Percentiles rank a stretch among this genome's conserved stretches.
These are phyloP conservation scores for Elaeagnus macrophylla DNA, from an alignment of 306 rosid species.

Conservation along the genomic window DNA sequence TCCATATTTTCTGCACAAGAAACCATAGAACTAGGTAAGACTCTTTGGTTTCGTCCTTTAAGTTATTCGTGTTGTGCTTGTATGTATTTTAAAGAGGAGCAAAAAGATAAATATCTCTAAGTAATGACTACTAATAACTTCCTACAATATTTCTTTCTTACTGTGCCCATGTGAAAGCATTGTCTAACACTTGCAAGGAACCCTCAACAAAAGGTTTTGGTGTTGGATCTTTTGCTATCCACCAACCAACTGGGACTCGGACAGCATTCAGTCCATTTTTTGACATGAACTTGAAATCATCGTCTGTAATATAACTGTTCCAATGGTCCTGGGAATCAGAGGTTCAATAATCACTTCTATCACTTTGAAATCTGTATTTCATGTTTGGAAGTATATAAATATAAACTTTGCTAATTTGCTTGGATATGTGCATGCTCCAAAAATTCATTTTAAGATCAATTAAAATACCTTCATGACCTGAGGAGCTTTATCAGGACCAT, in stretches of 20 bases:
- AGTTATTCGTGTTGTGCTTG: neutral
- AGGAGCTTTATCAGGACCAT: slow-evolving; percentile 46
- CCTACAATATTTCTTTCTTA: slow-evolving; percentile 17
- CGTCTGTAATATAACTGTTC: slow-evolving; percentile 47
- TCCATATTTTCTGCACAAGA: slow-evolving; percentile 35
- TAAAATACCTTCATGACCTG: slow-evolving; percentile 32
- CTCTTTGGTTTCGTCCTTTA: no score
- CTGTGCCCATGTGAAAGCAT: slow-evolving; percentile 71
- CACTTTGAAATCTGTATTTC: neutral
- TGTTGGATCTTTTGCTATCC: slow-evolving; percentile 59
- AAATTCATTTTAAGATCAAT: no score
- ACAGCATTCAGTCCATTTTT: slow-evolving; percentile 47
- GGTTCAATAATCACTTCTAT: neutral
- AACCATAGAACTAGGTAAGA: no score
- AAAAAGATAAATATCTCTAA: no score
- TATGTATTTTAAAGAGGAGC: neutral
- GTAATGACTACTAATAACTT: no score
- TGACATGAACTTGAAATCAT: slow-evolving; percentile 59
- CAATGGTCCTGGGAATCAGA: slow-evolving; percentile 40
- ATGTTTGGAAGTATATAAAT: no score
- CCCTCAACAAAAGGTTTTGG: slow-evolving; percentile 68
- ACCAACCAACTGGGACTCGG: slow-evolving; percentile 73
- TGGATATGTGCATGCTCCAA: neutral
- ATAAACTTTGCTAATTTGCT: neutral
- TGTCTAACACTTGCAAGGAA: slow-evolving; percentile 44